Conservation (phyloP, 2,329 filamentous ascomycete species). For the Ophiostoma ips region DNA sequence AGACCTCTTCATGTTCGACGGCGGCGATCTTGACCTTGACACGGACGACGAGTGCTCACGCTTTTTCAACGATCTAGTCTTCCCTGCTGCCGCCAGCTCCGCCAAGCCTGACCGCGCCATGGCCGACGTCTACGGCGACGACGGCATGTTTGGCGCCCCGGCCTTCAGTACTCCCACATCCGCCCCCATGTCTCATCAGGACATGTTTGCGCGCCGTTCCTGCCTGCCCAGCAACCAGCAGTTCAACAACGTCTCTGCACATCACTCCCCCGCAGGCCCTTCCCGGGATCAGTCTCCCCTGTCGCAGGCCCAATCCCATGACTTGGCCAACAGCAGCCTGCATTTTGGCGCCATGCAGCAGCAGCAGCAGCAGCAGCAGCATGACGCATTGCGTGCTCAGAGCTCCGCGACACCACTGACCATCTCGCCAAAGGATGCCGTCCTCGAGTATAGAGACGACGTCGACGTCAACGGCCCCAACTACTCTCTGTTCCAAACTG, state of each 20-base stretch:
- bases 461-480: conserved; percentile 39
- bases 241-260: conserved; percentile 34
- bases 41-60: conserved; percentile 52
- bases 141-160: conserved; percentile 67
- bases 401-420: conserved; percentile 53
- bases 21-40: conserved; percentile 3
- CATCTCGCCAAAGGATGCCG: conserved; percentile 85
- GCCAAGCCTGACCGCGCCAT: conserved; percentile 73
- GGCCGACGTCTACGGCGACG: conserved; percentile 73
- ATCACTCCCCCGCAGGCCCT: conserved; percentile 30
- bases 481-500: conserved; percentile 50
- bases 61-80: conserved; percentile 39
- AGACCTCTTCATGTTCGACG: conserved; percentile 15
- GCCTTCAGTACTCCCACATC: conserved; percentile 39
- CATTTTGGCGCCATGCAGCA: conserved; percentile 24
- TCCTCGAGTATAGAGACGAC: conserved; percentile 75
- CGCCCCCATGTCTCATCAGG: conserved; percentile 24
- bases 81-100: conserved; percentile 35
- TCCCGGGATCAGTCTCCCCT: conserved; percentile 21
- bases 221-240: conserved; percentile 68
- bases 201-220: conserved; percentile 60
- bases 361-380: conserved; percentile 46
- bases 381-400: no score
- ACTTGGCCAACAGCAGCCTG: conserved; percentile 19
- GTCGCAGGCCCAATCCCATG: no score